Evolutionary conservation across 305 asterid species (phyloP).

Genomic region (Fraxinus ornus): DNA sequence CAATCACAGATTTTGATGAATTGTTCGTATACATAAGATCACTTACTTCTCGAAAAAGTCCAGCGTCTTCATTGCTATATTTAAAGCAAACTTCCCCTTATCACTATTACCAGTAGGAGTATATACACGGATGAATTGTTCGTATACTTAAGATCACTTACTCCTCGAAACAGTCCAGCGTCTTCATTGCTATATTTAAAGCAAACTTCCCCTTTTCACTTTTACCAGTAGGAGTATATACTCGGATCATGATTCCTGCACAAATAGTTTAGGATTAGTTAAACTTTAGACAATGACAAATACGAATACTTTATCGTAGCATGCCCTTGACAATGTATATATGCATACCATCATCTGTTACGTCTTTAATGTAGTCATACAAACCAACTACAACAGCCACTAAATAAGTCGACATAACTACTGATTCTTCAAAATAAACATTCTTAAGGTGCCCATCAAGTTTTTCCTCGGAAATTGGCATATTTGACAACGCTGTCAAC

Average conservation of each 20-base stretch:
- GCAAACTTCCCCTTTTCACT: constrained; percentile 40
- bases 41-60: constrained; percentile 32
- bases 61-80: constrained; percentile 35
- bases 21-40: not conserved
- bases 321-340: not conserved
- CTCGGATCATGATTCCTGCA: constrained; percentile 35
- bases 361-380: constrained; percentile 36
- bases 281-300: not conserved
- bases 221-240: constrained; percentile 37
- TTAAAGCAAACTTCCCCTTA: constrained; percentile 36
- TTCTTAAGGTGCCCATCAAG: constrained; percentile 29
- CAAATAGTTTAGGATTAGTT: not conserved
- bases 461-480: constrained; percentile 39
- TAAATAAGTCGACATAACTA: constrained; percentile 39
- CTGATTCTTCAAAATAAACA: constrained; percentile 34
- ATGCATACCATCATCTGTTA: constrained; percentile 32
- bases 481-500: constrained; percentile 40
- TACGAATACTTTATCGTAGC: not conserved
- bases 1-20: not conserved
- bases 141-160: constrained; percentile 13
- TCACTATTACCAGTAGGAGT: constrained; percentile 36
- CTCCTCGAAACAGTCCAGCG: constrained; percentile 32
- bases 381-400: constrained; percentile 44
- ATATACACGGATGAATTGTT: constrained; percentile 13
- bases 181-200: constrained; percentile 28